Evolutionary conservation across 1,139 yeast genomes (phyloP).

Genomic region (Debaryomyces udenii): DNA sequence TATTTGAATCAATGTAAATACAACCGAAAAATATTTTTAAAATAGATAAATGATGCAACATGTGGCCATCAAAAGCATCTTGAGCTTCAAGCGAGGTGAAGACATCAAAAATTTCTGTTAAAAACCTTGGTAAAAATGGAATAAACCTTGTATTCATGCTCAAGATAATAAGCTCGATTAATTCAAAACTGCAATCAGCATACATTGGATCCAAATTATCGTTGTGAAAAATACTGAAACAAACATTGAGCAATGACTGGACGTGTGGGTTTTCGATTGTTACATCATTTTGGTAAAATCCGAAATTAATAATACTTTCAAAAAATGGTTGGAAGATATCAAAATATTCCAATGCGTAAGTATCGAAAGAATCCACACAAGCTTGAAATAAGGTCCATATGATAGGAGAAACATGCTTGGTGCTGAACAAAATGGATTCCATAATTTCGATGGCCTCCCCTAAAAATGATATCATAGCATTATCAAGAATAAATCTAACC

Average conservation of each 20-base stretch:
- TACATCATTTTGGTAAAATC: slow-evolving; percentile 40
- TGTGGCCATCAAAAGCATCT: slow-evolving; percentile 50
- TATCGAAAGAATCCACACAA: slow-evolving; percentile 51
- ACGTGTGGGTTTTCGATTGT: slow-evolving; percentile 43
- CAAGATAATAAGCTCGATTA: slow-evolving; percentile 43
- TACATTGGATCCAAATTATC: slow-evolving; percentile 46
- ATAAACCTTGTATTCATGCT: slow-evolving; percentile 39
- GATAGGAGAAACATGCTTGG: slow-evolving; percentile 45
- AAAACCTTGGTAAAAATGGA: slow-evolving; percentile 37
- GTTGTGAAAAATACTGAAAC: slow-evolving; percentile 39
- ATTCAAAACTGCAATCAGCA: slow-evolving; percentile 45
- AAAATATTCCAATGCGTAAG: slow-evolving; percentile 56
- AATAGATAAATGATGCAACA: slow-evolving; percentile 50
- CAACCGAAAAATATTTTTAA: slow-evolving; percentile 48
- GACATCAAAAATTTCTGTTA: slow-evolving; percentile 41
- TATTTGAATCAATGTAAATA: slow-evolving; percentile 42
- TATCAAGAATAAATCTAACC: slow-evolving; percentile 50
- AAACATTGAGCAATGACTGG: slow-evolving; percentile 41
- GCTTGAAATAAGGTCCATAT: slow-evolving; percentile 50
- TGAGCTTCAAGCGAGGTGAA: slow-evolving; percentile 39
- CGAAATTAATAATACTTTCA: slow-evolving; percentile 50
- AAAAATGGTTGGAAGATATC: slow-evolving; percentile 54
- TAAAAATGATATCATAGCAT: slow-evolving; percentile 50
- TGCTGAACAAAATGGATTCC: slow-evolving; percentile 48
- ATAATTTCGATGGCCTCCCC: slow-evolving; percentile 53